Percentiles rank a stretch among this genome's conserved stretches.
These are phyloP conservation scores for Starmerella cellae DNA, from an alignment of 805 yeast species.

Conservation along the genomic window DNA sequence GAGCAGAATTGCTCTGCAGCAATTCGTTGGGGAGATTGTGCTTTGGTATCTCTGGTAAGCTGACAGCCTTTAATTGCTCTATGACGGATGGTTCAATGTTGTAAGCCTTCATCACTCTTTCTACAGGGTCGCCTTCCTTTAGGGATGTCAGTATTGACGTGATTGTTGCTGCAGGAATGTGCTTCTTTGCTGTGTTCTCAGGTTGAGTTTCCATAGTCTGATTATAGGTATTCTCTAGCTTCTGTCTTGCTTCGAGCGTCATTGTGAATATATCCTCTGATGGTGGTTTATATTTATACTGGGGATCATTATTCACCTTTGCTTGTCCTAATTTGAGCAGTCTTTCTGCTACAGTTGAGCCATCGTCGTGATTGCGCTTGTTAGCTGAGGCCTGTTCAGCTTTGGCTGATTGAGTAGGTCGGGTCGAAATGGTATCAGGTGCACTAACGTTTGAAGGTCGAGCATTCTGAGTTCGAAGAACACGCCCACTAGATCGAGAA, in stretches of 20 bases:
- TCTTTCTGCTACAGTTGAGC: conserved; percentile 16
- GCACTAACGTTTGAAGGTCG: neutral
- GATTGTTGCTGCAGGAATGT: conserved; percentile 20
- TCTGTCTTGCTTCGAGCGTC: conserved; percentile 20
- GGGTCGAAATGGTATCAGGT: neutral
- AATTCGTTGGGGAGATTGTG: conserved; percentile 4
- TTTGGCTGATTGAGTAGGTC: neutral
- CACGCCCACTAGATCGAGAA: conserved; percentile 3
- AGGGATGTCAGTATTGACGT: conserved; percentile 18
- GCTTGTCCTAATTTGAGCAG: conserved; percentile 20
- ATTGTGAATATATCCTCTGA: conserved; percentile 17
- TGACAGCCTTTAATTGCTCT: conserved; percentile 7
- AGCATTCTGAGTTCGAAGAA: neutral
- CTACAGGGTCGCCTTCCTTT: conserved; percentile 19
- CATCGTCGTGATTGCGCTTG: conserved; percentile 38
- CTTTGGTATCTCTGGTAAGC: conserved; percentile 6
- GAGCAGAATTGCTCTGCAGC: neutral
- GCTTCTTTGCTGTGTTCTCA: neutral
- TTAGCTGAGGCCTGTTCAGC: neutral
- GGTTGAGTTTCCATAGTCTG: neutral
- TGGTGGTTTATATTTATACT: conserved; percentile 14
- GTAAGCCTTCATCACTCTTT: conserved; percentile 13
- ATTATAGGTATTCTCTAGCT: conserved; percentile 6
- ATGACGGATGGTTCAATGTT: conserved; percentile 17
- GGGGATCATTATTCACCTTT: conserved; percentile 5